Conservation (phyloP, 1,284 basidiomycete genomes). For the Volvariella volvacea region DNA sequence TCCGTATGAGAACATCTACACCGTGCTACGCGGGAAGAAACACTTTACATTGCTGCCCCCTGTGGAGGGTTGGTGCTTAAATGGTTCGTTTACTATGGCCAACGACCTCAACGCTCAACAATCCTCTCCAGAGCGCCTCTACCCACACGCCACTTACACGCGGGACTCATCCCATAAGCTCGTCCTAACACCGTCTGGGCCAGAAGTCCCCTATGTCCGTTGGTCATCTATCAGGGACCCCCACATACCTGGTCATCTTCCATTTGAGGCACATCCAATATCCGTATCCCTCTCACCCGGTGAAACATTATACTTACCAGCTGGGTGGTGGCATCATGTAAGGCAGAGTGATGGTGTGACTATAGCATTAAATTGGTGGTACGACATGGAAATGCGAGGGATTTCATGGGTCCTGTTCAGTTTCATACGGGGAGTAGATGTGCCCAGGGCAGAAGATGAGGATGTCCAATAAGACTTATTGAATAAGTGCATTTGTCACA, state of each 20-base stretch:
- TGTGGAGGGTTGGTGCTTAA: conserved; percentile 76
- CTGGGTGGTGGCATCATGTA: conserved; percentile 91
- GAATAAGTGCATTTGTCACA: background rate
- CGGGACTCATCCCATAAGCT: conserved; percentile 34
- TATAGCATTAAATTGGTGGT: conserved; percentile 88
- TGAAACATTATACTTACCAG: conserved; percentile 83
- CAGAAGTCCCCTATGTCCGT: conserved; percentile 38
- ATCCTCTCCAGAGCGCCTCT: conserved; percentile 45
- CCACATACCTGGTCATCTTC: conserved; percentile 33
- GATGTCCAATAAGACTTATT: background rate
- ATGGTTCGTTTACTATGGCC: conserved; percentile 44
- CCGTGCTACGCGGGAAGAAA: conserved; percentile 78
- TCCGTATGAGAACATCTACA: conserved; percentile 90
- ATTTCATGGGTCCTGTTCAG: conserved; percentile 62
- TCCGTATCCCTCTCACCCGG: conserved; percentile 61
- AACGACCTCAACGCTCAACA: background rate
- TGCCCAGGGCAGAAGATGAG: conserved; percentile 24
- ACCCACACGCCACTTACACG: conserved; percentile 64
- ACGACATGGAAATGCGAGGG: conserved; percentile 70
- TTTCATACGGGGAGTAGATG: conserved; percentile 45
- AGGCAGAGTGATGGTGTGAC: conserved; percentile 53
- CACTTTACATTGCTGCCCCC: conserved; percentile 83
- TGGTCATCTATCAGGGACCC: conserved; percentile 74
- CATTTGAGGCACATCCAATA: conserved; percentile 53
- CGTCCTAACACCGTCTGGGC: conserved; percentile 37